These are phyloP conservation scores for Agaricus blazei DNA, from an alignment of 768 basidiomycete genomes.

Conservation along the genomic window DNA sequence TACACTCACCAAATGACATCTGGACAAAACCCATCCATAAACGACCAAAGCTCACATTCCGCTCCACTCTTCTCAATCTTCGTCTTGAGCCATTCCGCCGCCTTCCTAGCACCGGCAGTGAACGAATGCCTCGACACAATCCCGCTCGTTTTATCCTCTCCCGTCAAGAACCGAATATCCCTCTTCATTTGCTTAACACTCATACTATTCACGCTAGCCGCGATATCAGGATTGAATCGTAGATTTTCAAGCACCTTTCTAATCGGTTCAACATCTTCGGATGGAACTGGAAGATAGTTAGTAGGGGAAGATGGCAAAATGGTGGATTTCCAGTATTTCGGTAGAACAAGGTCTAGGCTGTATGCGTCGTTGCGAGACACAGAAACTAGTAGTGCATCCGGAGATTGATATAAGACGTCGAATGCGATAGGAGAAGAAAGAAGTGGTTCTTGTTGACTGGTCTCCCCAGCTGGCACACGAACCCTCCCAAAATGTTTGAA, in stretches of 20 bases:
- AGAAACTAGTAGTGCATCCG: conserved; percentile 45
- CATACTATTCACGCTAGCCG: conserved; percentile 63
- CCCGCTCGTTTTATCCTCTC: conserved; percentile 69
- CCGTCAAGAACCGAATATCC: conserved; percentile 80
- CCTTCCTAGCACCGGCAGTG: conserved; percentile 53
- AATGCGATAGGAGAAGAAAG: neutral
- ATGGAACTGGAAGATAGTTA: conserved; percentile 51
- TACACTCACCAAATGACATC: conserved; percentile 76
- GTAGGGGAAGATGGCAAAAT: conserved; percentile 49
- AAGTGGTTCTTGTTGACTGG: conserved; percentile 12
- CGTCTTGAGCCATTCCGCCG: conserved; percentile 71
- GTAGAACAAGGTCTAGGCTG: conserved; percentile 58
- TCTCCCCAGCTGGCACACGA: conserved; percentile 16
- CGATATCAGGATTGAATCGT: conserved; percentile 65
- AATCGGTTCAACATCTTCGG: conserved; percentile 48
- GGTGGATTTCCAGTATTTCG: conserved; percentile 68
- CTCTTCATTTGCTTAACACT: conserved; percentile 59
- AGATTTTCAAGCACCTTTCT: conserved; percentile 51
- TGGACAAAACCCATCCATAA: conserved; percentile 72
- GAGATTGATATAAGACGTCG: conserved; percentile 38
- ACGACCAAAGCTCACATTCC: conserved; percentile 58
- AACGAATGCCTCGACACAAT: conserved; percentile 85
- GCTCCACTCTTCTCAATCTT: conserved; percentile 75
- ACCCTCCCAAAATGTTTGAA: conserved; percentile 1
- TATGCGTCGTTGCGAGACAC: conserved; percentile 34